A percentile compares a stretch with the other conserved stretches of the same genome.
phyloP scores from a whole-genome alignment of 192 early-diverging fungal species.

The Thoreauomyces humboldtii region DNA sequence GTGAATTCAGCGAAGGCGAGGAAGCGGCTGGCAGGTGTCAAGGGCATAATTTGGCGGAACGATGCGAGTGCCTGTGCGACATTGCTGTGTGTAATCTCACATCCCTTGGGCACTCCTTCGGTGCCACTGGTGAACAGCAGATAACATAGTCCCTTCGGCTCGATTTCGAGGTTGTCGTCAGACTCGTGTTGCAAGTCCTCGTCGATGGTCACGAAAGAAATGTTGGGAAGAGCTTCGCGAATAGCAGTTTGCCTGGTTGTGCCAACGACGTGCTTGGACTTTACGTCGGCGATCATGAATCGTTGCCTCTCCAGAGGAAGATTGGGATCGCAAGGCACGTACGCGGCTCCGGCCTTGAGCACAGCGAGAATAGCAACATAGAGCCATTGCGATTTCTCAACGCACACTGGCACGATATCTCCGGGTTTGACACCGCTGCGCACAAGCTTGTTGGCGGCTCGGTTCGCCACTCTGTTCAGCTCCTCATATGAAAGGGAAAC shows the following conservation, averaged over 20 bases:
- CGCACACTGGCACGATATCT: conserved; percentile 1
- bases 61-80: neutral
- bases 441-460: neutral
- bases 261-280: neutral
- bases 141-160: conserved; percentile 17
- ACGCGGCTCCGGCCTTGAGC: conserved; percentile 37
- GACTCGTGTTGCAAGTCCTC: neutral
- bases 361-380: conserved; percentile 18
- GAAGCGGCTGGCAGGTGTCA: neutral
- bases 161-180: neutral
- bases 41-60: neutral
- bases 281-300: conserved; percentile 4
- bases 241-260: neutral
- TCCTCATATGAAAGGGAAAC: neutral
- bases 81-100: conserved; percentile 18
- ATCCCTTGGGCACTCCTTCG: conserved; percentile 37
- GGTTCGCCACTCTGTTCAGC: conserved; percentile 8
- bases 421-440: neutral
- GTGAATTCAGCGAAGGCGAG: conserved; percentile 16
- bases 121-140: conserved; percentile 38
- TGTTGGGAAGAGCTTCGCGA: neutral
- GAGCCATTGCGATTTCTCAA: conserved; percentile 5
- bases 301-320: conserved; percentile 24
- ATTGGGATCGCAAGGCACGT: conserved; percentile 30
- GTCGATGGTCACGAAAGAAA: neutral